Evolutionary conservation across 2,329 filamentous ascomycete species (phyloP).

Genomic region (Coniochaeta sp.): DNA sequence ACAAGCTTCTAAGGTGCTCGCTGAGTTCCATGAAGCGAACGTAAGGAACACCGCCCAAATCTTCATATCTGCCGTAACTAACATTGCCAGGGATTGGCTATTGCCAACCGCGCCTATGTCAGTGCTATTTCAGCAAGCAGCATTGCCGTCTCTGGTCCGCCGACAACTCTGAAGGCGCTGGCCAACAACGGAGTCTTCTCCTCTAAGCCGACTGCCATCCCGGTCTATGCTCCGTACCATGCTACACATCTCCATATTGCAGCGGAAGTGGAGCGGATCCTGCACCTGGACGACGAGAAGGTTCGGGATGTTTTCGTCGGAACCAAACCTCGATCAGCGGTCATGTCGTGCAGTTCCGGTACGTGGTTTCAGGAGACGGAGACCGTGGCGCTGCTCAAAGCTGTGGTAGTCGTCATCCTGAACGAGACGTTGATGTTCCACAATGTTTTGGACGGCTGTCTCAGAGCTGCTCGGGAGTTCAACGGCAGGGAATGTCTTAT

Average conservation of each 20-base stretch:
- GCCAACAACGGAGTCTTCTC: slow-evolving; percentile 31
- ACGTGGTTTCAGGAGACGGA: slow-evolving; percentile 30
- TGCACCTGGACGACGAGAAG: slow-evolving; percentile 33
- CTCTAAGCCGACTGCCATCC: slow-evolving; percentile 37
- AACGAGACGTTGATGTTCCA: slow-evolving; percentile 41
- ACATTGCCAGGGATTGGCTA: slow-evolving; percentile 29
- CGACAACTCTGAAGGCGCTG: slow-evolving; percentile 37
- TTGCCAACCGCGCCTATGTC: slow-evolving; percentile 42
- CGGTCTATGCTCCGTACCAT: slow-evolving; percentile 51
- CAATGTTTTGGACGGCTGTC: slow-evolving; percentile 40
- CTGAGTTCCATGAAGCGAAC: slow-evolving; percentile 50
- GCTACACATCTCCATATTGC: slow-evolving; percentile 42
- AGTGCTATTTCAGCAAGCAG: slow-evolving; percentile 42
- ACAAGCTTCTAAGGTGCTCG: slow-evolving; percentile 41
- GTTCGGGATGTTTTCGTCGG: slow-evolving; percentile 31
- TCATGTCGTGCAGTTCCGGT: slow-evolving; percentile 46
- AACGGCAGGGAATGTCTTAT: slow-evolving; percentile 34
- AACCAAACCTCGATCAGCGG: slow-evolving; percentile 35
- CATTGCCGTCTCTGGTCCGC: slow-evolving; percentile 49
- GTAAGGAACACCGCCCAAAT: slow-evolving; percentile 23
- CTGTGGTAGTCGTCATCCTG: slow-evolving; percentile 41
- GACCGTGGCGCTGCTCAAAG: slow-evolving; percentile 32
- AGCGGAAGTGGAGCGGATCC: slow-evolving; percentile 35
- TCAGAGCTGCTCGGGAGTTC: slow-evolving; percentile 33
- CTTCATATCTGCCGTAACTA: not conserved